phyloP scores from a whole-genome alignment of 495 filamentous ascomycete genomes.

The Daldinia bambusicola region DNA sequence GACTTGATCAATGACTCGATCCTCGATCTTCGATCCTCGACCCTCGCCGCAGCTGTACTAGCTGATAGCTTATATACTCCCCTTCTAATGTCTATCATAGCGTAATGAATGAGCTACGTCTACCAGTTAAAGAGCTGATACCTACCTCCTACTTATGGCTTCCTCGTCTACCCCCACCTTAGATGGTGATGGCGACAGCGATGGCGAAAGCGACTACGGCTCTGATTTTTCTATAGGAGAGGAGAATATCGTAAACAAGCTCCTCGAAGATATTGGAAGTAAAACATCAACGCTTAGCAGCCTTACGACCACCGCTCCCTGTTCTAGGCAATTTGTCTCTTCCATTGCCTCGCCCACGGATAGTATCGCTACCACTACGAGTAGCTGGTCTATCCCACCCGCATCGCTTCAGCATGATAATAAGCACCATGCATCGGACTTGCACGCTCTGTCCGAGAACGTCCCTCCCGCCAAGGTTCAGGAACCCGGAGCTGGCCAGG shows the following conservation, averaged over 20 bases:
- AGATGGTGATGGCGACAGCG: constrained; percentile 17
- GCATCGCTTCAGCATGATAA: neutral
- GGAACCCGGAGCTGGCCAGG: neutral
- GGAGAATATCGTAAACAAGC: constrained; percentile 47
- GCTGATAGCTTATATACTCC: neutral
- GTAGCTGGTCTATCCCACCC: neutral
- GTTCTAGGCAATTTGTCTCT: constrained; percentile 1
- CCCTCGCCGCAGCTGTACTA: neutral
- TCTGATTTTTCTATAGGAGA: constrained; percentile 77
- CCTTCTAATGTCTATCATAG: neutral
- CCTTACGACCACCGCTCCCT: neutral
- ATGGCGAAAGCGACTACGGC: constrained; percentile 70
- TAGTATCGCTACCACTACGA: neutral
- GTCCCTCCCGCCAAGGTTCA: neutral
- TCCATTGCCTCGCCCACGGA: neutral
- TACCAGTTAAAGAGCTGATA: neutral
- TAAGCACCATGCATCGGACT: constrained; percentile 6
- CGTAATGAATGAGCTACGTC: neutral
- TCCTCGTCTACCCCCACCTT: constrained; percentile 23
- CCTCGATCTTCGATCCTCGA: constrained; percentile 5
- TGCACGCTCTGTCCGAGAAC: neutral
- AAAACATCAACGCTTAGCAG: constrained; percentile 9
- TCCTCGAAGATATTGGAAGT: constrained; percentile 28
- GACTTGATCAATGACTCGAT: constrained; percentile 29
- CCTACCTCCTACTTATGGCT: constrained; percentile 18